phyloP scores from a whole-genome alignment of 2,329 filamentous ascomycete genomes.

The Colletotrichum higginsianum region DNA sequence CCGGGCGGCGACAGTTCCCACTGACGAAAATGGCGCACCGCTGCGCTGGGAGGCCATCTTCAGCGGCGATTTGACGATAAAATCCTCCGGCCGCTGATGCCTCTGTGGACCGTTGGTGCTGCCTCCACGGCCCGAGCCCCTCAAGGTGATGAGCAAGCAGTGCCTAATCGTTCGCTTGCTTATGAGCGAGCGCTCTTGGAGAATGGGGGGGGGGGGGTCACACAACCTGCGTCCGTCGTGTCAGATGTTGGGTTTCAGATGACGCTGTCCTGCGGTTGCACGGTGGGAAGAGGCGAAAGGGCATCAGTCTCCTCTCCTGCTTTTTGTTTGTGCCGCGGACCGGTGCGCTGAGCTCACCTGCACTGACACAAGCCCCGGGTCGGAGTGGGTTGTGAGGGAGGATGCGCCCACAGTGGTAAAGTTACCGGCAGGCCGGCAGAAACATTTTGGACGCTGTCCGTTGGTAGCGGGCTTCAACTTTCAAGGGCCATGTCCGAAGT shows the following conservation, averaged over 20 bases:
- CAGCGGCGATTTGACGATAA: constrained; percentile 7
- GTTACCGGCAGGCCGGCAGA: constrained; percentile 30
- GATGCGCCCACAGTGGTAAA: constrained; percentile 22
- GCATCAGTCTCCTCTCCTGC: constrained; percentile 4
- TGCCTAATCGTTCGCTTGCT: background rate
- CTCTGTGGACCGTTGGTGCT: background rate
- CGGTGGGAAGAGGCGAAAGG: background rate
- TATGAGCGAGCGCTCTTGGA: constrained; percentile 6
- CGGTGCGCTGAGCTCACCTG: constrained; percentile 25
- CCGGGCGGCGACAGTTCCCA: background rate
- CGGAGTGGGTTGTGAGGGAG: constrained; percentile 25
- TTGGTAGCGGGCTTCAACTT: constrained; percentile 19
- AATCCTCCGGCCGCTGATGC: constrained; percentile 8
- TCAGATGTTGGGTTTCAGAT: constrained; percentile 40
- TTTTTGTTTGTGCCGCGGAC: constrained; percentile 35
- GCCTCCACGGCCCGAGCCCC: background rate
- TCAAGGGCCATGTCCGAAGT: constrained; percentile 28
- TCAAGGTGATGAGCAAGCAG: constrained; percentile 2
- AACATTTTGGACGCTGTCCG: constrained; percentile 15
- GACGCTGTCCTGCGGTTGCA: constrained; percentile 25
- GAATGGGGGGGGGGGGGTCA: background rate
- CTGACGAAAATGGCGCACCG: constrained; percentile 34
- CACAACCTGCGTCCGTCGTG: constrained; percentile 27
- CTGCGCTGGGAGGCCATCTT: background rate
- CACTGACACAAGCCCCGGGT: constrained; percentile 34